These are phyloP conservation scores for Polytrichum formosum DNA, from an alignment of 225 moss, liverwort and hornwort species.

Conservation along the genomic window DNA sequence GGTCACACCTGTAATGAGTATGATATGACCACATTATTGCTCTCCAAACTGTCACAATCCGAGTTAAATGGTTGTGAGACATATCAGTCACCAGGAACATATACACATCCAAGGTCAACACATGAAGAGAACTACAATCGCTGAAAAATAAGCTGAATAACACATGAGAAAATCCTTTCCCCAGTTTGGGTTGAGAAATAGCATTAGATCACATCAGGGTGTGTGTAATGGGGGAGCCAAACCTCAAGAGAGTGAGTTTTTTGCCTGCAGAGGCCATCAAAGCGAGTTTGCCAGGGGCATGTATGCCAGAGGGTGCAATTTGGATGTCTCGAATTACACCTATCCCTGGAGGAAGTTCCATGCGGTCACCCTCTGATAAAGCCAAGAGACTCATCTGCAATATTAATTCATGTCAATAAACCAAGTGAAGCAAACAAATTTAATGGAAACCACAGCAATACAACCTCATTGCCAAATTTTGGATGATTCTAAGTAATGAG, in stretches of 20 bases:
- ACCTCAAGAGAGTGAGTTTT: slow-evolving; percentile 73
- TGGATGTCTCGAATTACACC: slow-evolving; percentile 84
- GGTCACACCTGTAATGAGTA: slow-evolving; percentile 58
- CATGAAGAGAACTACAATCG: too few species aligned
- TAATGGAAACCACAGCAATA: background rate
- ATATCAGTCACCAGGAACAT: too few species aligned
- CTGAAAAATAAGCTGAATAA: too few species aligned
- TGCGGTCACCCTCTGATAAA: slow-evolving; percentile 54
- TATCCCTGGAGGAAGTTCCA: slow-evolving; percentile 56
- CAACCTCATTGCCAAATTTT: background rate
- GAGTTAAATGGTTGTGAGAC: background rate
- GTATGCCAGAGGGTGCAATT: slow-evolving; percentile 62
- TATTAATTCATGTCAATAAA: background rate
- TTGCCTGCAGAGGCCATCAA: slow-evolving; percentile 74
- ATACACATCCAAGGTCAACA: too few species aligned
- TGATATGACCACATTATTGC: slow-evolving; percentile 55
- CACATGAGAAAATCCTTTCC: too few species aligned
- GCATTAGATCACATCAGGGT: background rate
- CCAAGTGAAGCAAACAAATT: background rate
- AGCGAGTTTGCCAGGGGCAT: slow-evolving; percentile 72
- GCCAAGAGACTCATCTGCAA: slow-evolving; percentile 59
- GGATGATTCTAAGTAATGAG: too few species aligned
- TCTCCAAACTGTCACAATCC: slow-evolving; percentile 61
- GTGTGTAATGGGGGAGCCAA: background rate
- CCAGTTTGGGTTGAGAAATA: too few species aligned